Conservation (phyloP, 2,329 filamentous ascomycete species). For the Trichophyton schoenleinii region DNA sequence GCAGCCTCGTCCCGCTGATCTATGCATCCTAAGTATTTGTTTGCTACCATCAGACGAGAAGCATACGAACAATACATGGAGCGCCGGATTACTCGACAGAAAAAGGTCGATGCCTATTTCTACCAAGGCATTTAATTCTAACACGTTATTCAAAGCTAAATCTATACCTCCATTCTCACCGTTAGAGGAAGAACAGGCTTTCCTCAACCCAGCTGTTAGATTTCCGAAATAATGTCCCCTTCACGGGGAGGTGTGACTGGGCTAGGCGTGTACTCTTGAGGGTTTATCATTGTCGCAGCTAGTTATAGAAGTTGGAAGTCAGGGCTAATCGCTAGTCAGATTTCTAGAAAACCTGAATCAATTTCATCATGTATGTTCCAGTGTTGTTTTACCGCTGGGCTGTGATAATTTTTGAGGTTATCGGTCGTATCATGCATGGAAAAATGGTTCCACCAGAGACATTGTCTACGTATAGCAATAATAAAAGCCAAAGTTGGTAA, state of each 20-base stretch:
- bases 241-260: neutral
- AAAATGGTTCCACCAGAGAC: too few species aligned
- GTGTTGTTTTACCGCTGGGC: too few species aligned
- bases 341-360: too few species aligned
- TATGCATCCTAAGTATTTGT: constrained; percentile 25
- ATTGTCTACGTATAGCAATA: neutral
- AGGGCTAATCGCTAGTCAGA: too few species aligned
- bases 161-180: neutral
- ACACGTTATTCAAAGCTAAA: constrained; percentile 4
- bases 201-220: neutral
- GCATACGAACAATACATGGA: neutral
- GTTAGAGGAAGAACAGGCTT: neutral
- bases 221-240: neutral
- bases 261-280: too few species aligned
- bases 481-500: neutral
- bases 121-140: constrained; percentile 1
- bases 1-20: neutral
- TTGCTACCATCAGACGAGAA: neutral
- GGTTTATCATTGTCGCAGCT: too few species aligned
- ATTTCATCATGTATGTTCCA: too few species aligned
- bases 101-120: neutral
- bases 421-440: too few species aligned
- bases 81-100: neutral
- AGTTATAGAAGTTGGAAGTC: too few species aligned
- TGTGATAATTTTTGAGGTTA: too few species aligned